Conservation (phyloP, 2,329 filamentous ascomycete species). For the Trichoderma harzianum region DNA sequence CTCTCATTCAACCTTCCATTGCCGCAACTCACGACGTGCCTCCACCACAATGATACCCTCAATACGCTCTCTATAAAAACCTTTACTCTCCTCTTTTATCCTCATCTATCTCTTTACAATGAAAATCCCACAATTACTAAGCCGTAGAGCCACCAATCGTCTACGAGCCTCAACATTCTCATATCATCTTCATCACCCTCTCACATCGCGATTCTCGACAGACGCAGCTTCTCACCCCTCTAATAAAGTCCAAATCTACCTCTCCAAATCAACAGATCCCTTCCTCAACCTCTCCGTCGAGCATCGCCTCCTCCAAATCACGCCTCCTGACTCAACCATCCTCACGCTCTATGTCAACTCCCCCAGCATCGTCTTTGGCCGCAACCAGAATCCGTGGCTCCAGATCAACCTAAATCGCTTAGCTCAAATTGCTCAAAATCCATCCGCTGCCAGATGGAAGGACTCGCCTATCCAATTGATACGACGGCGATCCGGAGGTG, state of each 20-base stretch:
- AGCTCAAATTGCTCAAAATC: slow-evolving; percentile 24
- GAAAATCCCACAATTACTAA: not conserved
- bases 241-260: slow-evolving; percentile 63
- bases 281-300: slow-evolving; percentile 93
- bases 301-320: slow-evolving; percentile 78
- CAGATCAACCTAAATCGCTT: slow-evolving; percentile 75
- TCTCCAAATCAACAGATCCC: slow-evolving; percentile 67
- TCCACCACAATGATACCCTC: not conserved
- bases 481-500: slow-evolving; percentile 81
- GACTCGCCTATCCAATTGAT: slow-evolving; percentile 57
- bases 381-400: slow-evolving; percentile 97
- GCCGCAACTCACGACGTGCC: not conserved
- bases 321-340: slow-evolving; percentile 67
- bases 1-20: not conserved
- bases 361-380: slow-evolving; percentile 84
- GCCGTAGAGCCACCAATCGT: not conserved
- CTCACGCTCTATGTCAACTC: slow-evolving; percentile 86
- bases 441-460: slow-evolving; percentile 26
- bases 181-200: not conserved
- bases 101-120: not conserved
- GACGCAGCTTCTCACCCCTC: slow-evolving; percentile 41
- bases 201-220: slow-evolving; percentile 31
- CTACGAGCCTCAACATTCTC: not conserved
- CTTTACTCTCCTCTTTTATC: no score
- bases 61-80: not conserved